Percentiles rank a stretch among this genome's conserved stretches.
phyloP scores from a whole-genome alignment of 2,329 filamentous ascomycete species.

The Colletotrichum aenigma region DNA sequence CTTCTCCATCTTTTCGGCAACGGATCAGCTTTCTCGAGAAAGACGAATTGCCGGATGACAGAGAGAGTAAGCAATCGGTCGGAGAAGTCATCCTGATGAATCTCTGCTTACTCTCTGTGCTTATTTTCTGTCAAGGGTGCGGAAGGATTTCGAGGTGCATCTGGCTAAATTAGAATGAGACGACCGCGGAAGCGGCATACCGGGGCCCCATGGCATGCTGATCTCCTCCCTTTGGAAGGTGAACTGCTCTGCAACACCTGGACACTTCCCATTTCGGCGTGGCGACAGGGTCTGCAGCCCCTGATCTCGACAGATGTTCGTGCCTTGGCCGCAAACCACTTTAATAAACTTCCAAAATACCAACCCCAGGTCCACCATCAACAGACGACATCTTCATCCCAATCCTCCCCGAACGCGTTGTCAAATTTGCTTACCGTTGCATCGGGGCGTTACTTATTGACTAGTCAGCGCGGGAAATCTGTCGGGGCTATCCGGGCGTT shows the following conservation, averaged over 20 bases:
- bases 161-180: background rate
- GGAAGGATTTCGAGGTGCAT: background rate
- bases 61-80: background rate
- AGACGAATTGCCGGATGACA: background rate
- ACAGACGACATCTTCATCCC: background rate
- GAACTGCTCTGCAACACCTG: background rate
- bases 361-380: background rate
- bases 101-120: background rate
- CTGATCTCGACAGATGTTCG: background rate
- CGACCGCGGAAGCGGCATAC: background rate
- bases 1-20: slow-evolving; percentile 37
- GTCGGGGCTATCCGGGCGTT: background rate
- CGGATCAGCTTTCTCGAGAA: background rate
- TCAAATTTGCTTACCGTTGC: background rate
- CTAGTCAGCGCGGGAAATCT: background rate
- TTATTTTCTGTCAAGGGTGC: background rate
- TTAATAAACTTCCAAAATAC: background rate
- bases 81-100: background rate
- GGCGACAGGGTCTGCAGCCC: background rate
- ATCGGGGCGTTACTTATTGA: background rate
- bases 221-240: background rate
- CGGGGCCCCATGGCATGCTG: background rate
- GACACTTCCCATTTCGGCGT: background rate
- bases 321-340: background rate
- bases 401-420: background rate